These are phyloP conservation scores for Talaromyces amestolkiae DNA, from an alignment of 2,329 filamentous ascomycete genomes.

Conservation along the genomic window DNA sequence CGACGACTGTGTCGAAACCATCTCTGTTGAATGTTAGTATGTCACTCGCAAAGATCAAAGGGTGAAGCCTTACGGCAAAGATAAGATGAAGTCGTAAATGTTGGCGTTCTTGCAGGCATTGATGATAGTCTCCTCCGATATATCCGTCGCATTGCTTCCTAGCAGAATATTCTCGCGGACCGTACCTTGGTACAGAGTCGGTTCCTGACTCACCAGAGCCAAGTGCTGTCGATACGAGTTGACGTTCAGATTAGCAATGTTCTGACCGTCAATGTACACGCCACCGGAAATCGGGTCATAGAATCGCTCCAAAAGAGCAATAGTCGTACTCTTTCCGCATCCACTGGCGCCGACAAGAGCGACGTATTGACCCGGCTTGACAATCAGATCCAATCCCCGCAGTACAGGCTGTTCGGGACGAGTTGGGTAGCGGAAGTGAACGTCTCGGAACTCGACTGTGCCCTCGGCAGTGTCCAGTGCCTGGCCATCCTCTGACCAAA, in stretches of 20 bases:
- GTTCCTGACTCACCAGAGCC: conserved; percentile 89
- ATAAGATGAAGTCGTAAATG: conserved; percentile 88
- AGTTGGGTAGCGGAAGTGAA: conserved; percentile 92
- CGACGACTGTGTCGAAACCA: conserved; percentile 80
- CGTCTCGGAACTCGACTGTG: conserved; percentile 81
- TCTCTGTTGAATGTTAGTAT: conserved; percentile 49
- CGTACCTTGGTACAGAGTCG: conserved; percentile 88
- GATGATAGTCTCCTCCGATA: conserved; percentile 70
- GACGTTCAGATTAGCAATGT: conserved; percentile 77
- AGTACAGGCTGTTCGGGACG: conserved; percentile 89
- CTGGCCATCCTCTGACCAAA: conserved; percentile 70
- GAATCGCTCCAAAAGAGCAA: conserved; percentile 87
- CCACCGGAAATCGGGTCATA: conserved; percentile 83
- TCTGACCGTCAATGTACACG: conserved; percentile 76
- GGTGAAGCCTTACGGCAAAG: conserved; percentile 59
- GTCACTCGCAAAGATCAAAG: background rate
- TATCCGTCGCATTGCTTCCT: conserved; percentile 64
- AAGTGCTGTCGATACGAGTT: conserved; percentile 81
- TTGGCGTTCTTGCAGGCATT: conserved; percentile 85
- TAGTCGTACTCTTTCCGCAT: conserved; percentile 91
- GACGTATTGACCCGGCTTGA: conserved; percentile 49
- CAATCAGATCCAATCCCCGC: conserved; percentile 66
- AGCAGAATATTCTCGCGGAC: conserved; percentile 88
- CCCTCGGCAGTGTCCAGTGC: conserved; percentile 66
- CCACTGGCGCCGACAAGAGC: conserved; percentile 92